These are phyloP conservation scores for Pavlovales sp. DNA, from an alignment of 208 protist genomes.

Conservation along the genomic window DNA sequence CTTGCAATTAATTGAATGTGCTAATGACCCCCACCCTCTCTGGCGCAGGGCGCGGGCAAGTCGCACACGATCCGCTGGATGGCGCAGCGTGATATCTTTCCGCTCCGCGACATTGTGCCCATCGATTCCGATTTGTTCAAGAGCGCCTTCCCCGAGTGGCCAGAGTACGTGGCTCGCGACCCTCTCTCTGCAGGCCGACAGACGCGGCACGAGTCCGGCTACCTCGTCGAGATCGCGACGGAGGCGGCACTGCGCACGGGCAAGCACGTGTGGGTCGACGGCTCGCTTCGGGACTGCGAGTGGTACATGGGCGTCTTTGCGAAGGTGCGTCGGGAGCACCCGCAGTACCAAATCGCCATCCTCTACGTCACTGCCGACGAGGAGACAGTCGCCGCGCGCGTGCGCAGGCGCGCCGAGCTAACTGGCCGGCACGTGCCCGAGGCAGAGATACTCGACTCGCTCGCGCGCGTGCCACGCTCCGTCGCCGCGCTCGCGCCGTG, in stretches of 20 bases:
- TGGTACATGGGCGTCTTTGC: constrained; percentile 42
- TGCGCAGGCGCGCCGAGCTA: not conserved
- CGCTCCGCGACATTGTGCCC: constrained; percentile 50
- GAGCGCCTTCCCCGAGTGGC: constrained; percentile 46
- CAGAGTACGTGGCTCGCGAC: constrained; percentile 28
- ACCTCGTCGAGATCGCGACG: constrained; percentile 38
- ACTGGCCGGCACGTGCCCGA: constrained; percentile 32
- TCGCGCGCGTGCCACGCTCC: not conserved
- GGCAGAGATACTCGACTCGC: not conserved
- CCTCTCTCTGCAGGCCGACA: not conserved
- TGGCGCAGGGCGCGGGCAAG: constrained; percentile 40
- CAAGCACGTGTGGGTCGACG: constrained; percentile 54
- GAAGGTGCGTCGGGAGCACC: constrained; percentile 2
- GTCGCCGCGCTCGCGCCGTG: not conserved
- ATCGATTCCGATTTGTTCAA: constrained; percentile 50
- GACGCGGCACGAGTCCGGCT: constrained; percentile 11
- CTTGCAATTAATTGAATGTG: no score
- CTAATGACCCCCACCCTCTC: no score
- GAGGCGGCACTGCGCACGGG: constrained; percentile 20
- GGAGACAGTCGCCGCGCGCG: not conserved
- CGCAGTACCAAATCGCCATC: constrained; percentile 49
- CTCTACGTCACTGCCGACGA: constrained; percentile 37
- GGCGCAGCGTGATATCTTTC: constrained; percentile 35
- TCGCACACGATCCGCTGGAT: constrained; percentile 29
- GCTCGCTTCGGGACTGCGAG: constrained; percentile 36